Percentiles rank a stretch among this genome's conserved stretches.
Evolutionary conservation across 768 basidiomycete species (phyloP).

Genomic region (Boletus patriciae): DNA sequence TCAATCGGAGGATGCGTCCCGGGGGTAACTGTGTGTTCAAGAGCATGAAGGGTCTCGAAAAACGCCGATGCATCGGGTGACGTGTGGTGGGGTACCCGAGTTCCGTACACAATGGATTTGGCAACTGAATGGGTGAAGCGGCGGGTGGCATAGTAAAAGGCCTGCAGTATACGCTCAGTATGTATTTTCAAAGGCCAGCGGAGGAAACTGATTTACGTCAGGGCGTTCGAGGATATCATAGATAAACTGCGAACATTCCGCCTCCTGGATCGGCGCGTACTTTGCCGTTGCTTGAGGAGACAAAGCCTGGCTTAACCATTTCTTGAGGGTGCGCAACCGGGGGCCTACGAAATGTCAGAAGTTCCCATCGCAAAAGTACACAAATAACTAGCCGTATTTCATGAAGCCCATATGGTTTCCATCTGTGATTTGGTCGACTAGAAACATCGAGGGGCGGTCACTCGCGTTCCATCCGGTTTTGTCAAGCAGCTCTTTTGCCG

Average conservation of each 20-base stretch:
- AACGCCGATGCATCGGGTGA: constrained; percentile 2
- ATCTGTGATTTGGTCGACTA: constrained; percentile 2
- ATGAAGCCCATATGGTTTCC: constrained; percentile 8
- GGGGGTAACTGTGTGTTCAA: constrained; percentile 1
- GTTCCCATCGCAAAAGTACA: not conserved
- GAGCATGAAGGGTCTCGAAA: constrained; percentile 2
- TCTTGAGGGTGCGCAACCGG: constrained; percentile 5
- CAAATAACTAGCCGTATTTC: not conserved
- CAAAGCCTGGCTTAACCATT: not conserved
- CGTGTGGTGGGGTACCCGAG: constrained; percentile 1
- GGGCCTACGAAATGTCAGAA: not conserved
- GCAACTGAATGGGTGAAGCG: constrained; percentile 7
- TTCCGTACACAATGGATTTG: constrained; percentile 1
- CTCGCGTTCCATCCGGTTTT: constrained; percentile 9
- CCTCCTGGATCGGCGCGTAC: not conserved
- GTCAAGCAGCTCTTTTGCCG: constrained; percentile 2
- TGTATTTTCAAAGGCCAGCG: not conserved
- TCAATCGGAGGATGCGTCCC: constrained; percentile 9
- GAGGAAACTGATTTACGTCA: not conserved
- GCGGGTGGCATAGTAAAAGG: constrained; percentile 1
- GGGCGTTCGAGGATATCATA: constrained; percentile 2
- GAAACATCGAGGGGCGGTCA: constrained; percentile 2
- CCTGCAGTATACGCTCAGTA: not conserved
- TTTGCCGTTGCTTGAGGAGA: not conserved
- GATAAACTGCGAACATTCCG: constrained; percentile 4